Conservation (phyloP, 2,329 filamentous ascomycete genomes). For the Diaporthe destruens region DNA sequence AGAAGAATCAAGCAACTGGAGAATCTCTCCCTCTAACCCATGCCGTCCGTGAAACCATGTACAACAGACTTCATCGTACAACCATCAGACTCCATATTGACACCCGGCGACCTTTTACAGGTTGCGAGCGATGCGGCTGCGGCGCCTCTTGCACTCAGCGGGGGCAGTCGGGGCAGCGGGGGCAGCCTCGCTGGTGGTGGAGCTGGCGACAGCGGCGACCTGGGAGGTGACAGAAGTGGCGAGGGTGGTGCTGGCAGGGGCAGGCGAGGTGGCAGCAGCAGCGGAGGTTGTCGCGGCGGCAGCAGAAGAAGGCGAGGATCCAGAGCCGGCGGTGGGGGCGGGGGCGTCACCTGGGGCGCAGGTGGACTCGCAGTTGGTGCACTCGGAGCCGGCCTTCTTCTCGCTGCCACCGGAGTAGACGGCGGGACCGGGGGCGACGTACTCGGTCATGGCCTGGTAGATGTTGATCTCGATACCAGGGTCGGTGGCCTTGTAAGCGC, state of each 20-base stretch:
- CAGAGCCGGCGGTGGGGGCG: constrained; percentile 21
- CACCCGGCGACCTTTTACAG: not conserved
- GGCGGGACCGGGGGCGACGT: constrained; percentile 58
- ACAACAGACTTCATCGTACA: not conserved
- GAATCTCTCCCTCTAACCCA: not conserved
- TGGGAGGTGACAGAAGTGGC: constrained; percentile 18
- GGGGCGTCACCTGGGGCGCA: constrained; percentile 49
- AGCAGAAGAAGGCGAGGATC: constrained; percentile 5
- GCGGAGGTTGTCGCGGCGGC: not conserved
- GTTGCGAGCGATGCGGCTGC: not conserved
- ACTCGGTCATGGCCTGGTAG: constrained; percentile 55
- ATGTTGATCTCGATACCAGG: constrained; percentile 63
- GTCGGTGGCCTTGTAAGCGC: constrained; percentile 58
- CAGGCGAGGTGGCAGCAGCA: constrained; percentile 3
- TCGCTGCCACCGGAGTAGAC: constrained; percentile 56
- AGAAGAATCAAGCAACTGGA: constrained; percentile 28
- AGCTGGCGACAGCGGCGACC: constrained; percentile 20
- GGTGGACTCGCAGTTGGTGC: constrained; percentile 56
- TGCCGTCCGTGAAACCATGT: constrained; percentile 11
- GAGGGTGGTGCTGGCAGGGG: constrained; percentile 16
- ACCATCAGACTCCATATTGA: not conserved
- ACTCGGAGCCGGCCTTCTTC: constrained; percentile 55
- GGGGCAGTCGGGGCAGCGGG: constrained; percentile 1
- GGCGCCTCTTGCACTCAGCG: constrained; percentile 32
- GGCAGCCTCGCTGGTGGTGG: constrained; percentile 12